phyloP scores from a whole-genome alignment of 2,329 filamentous ascomycete genomes.

The Helotiales sp. region DNA sequence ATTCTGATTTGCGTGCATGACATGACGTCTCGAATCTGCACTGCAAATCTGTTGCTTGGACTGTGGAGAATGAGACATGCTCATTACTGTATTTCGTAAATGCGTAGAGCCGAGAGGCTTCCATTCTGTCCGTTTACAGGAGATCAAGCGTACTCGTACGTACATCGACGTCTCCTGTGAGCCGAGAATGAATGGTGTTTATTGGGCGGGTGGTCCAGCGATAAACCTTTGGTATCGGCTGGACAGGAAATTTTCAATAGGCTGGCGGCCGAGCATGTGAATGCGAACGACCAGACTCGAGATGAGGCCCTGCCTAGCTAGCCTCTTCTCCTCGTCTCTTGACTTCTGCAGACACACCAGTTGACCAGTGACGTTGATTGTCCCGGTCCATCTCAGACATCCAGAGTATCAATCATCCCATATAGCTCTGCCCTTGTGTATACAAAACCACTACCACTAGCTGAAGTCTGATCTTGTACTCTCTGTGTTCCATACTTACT shows the following conservation, averaged over 20 bases:
- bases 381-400: background rate
- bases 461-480: background rate
- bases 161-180: background rate
- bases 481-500: background rate
- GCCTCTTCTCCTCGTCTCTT: too few species aligned
- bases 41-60: slow-evolving; percentile 8
- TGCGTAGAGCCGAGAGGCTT: background rate
- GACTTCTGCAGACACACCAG: background rate
- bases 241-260: slow-evolving; percentile 3
- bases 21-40: slow-evolving; percentile 8
- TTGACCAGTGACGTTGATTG: slow-evolving; percentile 12
- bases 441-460: too few species aligned
- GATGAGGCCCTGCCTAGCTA: background rate
- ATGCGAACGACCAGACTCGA: background rate
- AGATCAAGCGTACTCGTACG: background rate
- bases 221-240: background rate
- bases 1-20: background rate
- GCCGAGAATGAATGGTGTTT: background rate
- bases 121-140: background rate
- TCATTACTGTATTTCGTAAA: background rate
- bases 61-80: background rate
- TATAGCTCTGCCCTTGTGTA: background rate
- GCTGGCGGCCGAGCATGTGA: slow-evolving; percentile 9
- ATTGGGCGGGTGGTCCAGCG: background rate
- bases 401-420: slow-evolving; percentile 2